Conservation (phyloP, 169 alveolate genomes). For the Blepharisma undulans region DNA sequence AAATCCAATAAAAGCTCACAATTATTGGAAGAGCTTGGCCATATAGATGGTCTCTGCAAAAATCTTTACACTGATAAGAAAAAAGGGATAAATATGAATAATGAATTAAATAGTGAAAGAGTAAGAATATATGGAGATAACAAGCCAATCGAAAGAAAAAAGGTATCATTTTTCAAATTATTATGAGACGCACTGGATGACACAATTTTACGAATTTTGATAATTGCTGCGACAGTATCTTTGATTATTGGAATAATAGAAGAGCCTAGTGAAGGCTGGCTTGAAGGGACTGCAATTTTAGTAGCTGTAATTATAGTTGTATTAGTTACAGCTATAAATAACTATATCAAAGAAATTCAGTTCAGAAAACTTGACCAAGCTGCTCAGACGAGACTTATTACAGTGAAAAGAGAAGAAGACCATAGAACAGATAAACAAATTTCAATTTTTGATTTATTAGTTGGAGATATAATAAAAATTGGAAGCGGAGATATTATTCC, state of each 20-base stretch:
- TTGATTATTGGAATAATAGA: slow-evolving; percentile 19
- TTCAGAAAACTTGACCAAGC: slow-evolving; percentile 71
- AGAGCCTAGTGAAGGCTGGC: slow-evolving; percentile 69
- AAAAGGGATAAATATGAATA: neutral
- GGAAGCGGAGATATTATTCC: slow-evolving; percentile 79
- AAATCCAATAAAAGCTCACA: neutral
- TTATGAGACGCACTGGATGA: slow-evolving; percentile 52
- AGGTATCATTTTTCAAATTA: slow-evolving; percentile 47
- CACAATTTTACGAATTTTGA: neutral
- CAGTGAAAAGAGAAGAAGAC: slow-evolving; percentile 64
- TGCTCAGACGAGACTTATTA: slow-evolving; percentile 25
- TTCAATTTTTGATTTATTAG: slow-evolving; percentile 62
- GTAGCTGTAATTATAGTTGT: slow-evolving; percentile 83
- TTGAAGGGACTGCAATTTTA: slow-evolving; percentile 86
- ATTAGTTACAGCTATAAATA: slow-evolving; percentile 72
- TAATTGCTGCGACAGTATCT: slow-evolving; percentile 20
- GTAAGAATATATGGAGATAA: slow-evolving; percentile 36
- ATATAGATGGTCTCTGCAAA: neutral
- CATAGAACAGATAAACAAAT: slow-evolving; percentile 42
- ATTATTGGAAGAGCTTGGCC: neutral
- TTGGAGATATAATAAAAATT: slow-evolving; percentile 78
- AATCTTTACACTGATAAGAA: neutral
- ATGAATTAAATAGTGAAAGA: neutral
- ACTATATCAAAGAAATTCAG: slow-evolving; percentile 78
- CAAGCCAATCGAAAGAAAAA: slow-evolving; percentile 34